Percentiles rank a stretch among this genome's conserved stretches.
Evolutionary conservation across 352 stramenopile genomes (phyloP).

Genomic region (Hyaloperonospora arabidopsidis): DNA sequence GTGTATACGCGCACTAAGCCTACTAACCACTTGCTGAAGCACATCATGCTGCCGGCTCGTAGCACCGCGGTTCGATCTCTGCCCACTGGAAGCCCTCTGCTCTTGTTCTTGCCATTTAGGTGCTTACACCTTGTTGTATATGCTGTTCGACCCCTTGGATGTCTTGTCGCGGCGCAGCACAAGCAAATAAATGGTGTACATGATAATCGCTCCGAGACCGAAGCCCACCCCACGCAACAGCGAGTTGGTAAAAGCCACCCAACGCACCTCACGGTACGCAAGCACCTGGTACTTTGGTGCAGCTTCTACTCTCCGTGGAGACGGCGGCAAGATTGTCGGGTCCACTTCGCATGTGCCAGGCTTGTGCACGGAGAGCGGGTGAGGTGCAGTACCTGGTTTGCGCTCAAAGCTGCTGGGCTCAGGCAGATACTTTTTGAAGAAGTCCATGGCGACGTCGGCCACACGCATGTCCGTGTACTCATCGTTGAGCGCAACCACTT

Average conservation of each 20-base stretch:
- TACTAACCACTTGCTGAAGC: conserved; percentile 12
- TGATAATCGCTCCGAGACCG: conserved; percentile 67
- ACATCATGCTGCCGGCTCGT: conserved; percentile 6
- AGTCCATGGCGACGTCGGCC: conserved; percentile 57
- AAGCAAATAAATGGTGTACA: conserved; percentile 79
- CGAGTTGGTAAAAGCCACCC: conserved; percentile 75
- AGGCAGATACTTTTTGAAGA: conserved; percentile 64
- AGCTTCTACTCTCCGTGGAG: conserved; percentile 50
- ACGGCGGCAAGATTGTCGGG: conserved; percentile 56
- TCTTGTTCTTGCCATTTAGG: conserved; percentile 11
- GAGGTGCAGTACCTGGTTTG: conserved; percentile 33
- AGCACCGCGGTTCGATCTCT: conserved; percentile 14
- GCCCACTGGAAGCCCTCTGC: conserved; percentile 16
- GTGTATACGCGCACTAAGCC: conserved; percentile 32
- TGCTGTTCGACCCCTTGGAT: conserved; percentile 26
- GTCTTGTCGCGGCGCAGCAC: conserved; percentile 45
- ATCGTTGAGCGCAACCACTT: conserved; percentile 81
- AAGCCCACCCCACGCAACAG: conserved; percentile 67
- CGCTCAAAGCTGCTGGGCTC: conserved; percentile 62
- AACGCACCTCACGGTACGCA: conserved; percentile 72
- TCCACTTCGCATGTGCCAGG: conserved; percentile 64
- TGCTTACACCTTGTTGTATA: conserved; percentile 76
- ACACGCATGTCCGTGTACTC: conserved; percentile 81
- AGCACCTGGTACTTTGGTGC: conserved; percentile 75
- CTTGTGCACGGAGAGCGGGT: conserved; percentile 54